These are phyloP conservation scores for Curvularia eragrostidis DNA, from an alignment of 2,329 filamentous ascomycete genomes.

Conservation along the genomic window DNA sequence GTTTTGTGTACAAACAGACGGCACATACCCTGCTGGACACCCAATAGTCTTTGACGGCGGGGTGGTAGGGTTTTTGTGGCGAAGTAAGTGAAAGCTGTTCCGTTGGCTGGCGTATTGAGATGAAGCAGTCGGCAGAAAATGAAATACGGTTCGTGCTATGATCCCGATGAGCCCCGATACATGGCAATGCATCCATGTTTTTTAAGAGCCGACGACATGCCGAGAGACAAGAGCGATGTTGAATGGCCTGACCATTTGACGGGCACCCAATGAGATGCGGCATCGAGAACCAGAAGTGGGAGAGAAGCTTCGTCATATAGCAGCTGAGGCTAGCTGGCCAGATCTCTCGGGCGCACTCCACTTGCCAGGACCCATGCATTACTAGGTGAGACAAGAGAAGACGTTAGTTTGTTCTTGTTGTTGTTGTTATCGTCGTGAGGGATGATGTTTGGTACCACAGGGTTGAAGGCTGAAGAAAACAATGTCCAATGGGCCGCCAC, in stretches of 20 bases:
- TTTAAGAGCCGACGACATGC: conserved; percentile 9
- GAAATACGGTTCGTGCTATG: neutral
- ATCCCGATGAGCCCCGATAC: conserved; percentile 5
- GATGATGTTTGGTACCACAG: conserved; percentile 12
- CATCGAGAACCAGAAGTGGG: conserved; percentile 11
- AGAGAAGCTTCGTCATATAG: conserved; percentile 15
- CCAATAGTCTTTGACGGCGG: neutral
- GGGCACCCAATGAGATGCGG: conserved; percentile 13
- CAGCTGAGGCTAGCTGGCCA: conserved; percentile 17
- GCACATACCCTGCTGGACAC: neutral
- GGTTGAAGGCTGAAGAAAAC: conserved; percentile 19
- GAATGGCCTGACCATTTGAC: conserved; percentile 8
- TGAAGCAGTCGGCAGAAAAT: neutral
- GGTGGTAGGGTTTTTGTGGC: conserved; percentile 1
- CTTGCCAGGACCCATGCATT: conserved; percentile 10
- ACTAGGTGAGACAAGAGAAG: conserved; percentile 12
- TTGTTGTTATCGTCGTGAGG: conserved; percentile 5
- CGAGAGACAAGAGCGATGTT: conserved; percentile 11
- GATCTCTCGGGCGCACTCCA: conserved; percentile 19
- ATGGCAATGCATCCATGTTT: conserved; percentile 1
- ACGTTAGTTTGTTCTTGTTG: conserved; percentile 6
- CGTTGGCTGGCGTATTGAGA: neutral
- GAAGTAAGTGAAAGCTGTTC: conserved; percentile 6
- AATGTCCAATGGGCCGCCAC: conserved; percentile 12
- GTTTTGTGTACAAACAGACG: neutral